Conservation (phyloP, 805 yeast species). For the Candida sanyiensis region DNA sequence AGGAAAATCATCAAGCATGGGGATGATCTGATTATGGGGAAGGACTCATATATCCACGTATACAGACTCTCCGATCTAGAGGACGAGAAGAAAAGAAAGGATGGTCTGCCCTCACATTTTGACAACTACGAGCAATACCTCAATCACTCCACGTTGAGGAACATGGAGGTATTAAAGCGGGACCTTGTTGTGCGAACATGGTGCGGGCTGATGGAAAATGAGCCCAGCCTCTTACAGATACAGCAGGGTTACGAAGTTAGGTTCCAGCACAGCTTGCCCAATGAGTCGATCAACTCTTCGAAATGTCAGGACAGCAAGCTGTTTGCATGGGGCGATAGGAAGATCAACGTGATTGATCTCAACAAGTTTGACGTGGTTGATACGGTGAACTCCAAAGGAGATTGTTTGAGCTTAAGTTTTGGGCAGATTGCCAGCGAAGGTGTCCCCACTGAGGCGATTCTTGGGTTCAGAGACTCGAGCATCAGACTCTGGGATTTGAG, state of each 20-base stretch:
- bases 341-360: neutral
- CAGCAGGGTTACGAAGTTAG: slow-evolving; percentile 1
- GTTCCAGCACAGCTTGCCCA: slow-evolving; percentile 1
- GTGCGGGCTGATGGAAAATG: slow-evolving; percentile 18
- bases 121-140: neutral
- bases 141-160: slow-evolving; percentile 3
- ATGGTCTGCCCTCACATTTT: neutral
- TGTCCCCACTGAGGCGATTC: neutral
- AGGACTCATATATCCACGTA: slow-evolving; percentile 1
- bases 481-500: slow-evolving; percentile 19
- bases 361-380: neutral
- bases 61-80: neutral
- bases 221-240: slow-evolving; percentile 16
- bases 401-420: slow-evolving; percentile 16
- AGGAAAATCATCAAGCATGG: slow-evolving; percentile 3
- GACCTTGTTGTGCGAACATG: slow-evolving; percentile 14
- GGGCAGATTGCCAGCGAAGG: neutral
- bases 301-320: neutral
- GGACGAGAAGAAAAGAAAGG: neutral
- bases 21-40: slow-evolving; percentile 1
- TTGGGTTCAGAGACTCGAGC: slow-evolving; percentile 20
- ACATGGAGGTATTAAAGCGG: slow-evolving; percentile 1
- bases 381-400: slow-evolving; percentile 9
- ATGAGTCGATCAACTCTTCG: slow-evolving; percentile 8
- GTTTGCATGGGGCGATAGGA: slow-evolving; percentile 3